Evolutionary conservation across 805 yeast species (phyloP).

Genomic region (Starmerella potacharoeniae): DNA sequence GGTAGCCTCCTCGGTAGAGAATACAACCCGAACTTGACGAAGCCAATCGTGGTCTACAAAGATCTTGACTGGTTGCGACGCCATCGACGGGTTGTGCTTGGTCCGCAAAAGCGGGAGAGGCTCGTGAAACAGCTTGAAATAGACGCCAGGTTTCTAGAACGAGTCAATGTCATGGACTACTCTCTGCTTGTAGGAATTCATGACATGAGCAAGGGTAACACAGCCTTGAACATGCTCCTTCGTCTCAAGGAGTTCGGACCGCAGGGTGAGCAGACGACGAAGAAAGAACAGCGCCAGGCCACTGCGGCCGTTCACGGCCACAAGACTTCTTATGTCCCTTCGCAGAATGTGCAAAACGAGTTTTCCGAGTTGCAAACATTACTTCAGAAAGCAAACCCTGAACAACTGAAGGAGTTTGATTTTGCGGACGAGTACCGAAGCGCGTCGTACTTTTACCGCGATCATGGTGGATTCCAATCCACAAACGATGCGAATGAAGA

Average conservation of each 20-base stretch:
- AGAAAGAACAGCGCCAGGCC: slow-evolving; percentile 9
- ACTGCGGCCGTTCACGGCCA: slow-evolving; percentile 8
- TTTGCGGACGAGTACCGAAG: slow-evolving; percentile 25
- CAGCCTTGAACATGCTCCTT: slow-evolving; percentile 24
- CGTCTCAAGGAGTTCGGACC: slow-evolving; percentile 23
- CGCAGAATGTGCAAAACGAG: slow-evolving; percentile 19
- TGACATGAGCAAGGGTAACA: slow-evolving; percentile 52
- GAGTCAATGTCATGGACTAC: slow-evolving; percentile 88
- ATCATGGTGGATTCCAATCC: slow-evolving; percentile 76
- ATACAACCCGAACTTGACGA: slow-evolving; percentile 19
- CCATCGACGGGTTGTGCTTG: slow-evolving; percentile 55
- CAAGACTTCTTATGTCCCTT: not conserved
- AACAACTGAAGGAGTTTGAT: slow-evolving; percentile 26
- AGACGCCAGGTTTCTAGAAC: slow-evolving; percentile 63
- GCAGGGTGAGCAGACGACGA: slow-evolving; percentile 3
- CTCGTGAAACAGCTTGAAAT: slow-evolving; percentile 59
- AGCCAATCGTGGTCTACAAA: slow-evolving; percentile 45
- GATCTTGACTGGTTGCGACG: slow-evolving; percentile 80
- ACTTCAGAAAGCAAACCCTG: slow-evolving; percentile 28
- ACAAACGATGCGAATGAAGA: slow-evolving; percentile 55
- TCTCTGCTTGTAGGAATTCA: slow-evolving; percentile 82
- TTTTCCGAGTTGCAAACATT: slow-evolving; percentile 28
- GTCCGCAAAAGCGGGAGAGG: slow-evolving; percentile 51
- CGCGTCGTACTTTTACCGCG: slow-evolving; percentile 53
- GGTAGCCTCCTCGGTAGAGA: slow-evolving; percentile 81